phyloP scores from a whole-genome alignment of 2,329 filamentous ascomycete genomes.

The Orbilia oligospora region DNA sequence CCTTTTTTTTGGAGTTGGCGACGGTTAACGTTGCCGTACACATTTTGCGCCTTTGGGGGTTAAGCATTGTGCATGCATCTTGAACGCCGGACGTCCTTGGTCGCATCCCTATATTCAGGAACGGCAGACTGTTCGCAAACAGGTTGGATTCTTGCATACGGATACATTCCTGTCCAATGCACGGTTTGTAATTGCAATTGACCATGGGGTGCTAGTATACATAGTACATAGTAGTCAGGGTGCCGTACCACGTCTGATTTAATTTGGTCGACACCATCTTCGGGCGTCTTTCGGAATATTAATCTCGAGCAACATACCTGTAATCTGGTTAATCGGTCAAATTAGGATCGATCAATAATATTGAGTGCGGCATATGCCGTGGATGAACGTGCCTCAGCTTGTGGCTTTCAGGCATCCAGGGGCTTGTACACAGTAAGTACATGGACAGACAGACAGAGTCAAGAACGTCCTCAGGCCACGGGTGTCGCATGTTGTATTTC shows the following conservation, averaged over 20 bases:
- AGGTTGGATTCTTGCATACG: slow-evolving; percentile 43
- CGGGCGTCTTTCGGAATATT: slow-evolving; percentile 54
- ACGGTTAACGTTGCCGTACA: slow-evolving; percentile 9
- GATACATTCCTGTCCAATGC: slow-evolving; percentile 24
- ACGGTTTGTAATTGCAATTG: slow-evolving; percentile 38
- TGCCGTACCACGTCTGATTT: slow-evolving; percentile 30
- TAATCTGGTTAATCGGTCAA: neutral
- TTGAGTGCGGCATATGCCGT: slow-evolving; percentile 25
- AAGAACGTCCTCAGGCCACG: neutral
- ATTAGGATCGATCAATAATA: slow-evolving; percentile 15
- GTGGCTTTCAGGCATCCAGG: slow-evolving; percentile 57
- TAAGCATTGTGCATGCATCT: slow-evolving; percentile 28
- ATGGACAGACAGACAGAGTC: too few relatives aligned
- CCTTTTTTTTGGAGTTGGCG: neutral
- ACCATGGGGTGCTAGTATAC: neutral
- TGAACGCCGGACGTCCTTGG: neutral
- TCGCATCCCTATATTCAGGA: slow-evolving; percentile 52
- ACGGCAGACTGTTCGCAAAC: slow-evolving; percentile 24
- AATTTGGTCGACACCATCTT: slow-evolving; percentile 44
- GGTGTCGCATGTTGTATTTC: slow-evolving; percentile 24
- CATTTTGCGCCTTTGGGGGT: slow-evolving; percentile 44
- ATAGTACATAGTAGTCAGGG: too few relatives aligned
- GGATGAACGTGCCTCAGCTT: slow-evolving; percentile 23
- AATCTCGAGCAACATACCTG: slow-evolving; percentile 12
- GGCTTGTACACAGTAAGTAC: slow-evolving; percentile 15